phyloP scores from a whole-genome alignment of 2,329 filamentous ascomycete genomes.

The Aureobasidium sp. region DNA sequence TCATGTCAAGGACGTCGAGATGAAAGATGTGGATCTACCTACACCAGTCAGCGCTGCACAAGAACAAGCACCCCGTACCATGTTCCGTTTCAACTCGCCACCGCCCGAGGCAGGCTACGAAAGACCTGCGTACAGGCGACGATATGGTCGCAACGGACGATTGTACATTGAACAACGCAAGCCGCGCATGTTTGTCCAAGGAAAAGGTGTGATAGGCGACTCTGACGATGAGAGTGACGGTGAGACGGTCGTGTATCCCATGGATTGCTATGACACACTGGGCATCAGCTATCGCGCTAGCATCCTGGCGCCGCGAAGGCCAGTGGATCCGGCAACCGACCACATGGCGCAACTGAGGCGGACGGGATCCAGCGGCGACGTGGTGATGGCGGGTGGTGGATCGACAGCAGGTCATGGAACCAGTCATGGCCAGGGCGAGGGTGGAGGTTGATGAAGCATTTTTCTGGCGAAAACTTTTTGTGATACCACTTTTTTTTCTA shows the following conservation, averaged over 20 bases:
- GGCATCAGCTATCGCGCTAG: conserved; percentile 51
- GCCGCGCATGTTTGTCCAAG: conserved; percentile 21
- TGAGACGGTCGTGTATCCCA: conserved; percentile 62
- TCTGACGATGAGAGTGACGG: conserved; percentile 81
- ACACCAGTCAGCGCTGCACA: conserved; percentile 19
- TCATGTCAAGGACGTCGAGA: conserved; percentile 31
- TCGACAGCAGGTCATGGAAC: conserved; percentile 15
- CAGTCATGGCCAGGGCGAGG: conserved; percentile 1
- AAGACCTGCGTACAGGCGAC: conserved; percentile 65
- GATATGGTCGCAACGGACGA: conserved; percentile 75
- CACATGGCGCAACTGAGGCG: conserved; percentile 10
- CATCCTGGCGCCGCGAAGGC: conserved; percentile 28
- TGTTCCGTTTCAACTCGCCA: conserved; percentile 18
- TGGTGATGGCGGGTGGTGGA: conserved; percentile 15
- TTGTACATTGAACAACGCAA: conserved; percentile 67
- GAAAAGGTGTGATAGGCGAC: conserved; percentile 52
- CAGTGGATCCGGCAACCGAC: conserved; percentile 7
- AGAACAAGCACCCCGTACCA: conserved; percentile 19
- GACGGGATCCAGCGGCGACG: conserved; percentile 13
- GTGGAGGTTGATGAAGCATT: conserved; percentile 6
- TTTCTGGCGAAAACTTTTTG: conserved; percentile 13
- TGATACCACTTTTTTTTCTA: conserved; percentile 8
- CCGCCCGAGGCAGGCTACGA: conserved; percentile 14
- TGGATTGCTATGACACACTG: conserved; percentile 58
- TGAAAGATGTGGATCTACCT: conserved; percentile 23